Conservation (phyloP, 345 rosid genomes). For the Toxicodendron radicans region DNA sequence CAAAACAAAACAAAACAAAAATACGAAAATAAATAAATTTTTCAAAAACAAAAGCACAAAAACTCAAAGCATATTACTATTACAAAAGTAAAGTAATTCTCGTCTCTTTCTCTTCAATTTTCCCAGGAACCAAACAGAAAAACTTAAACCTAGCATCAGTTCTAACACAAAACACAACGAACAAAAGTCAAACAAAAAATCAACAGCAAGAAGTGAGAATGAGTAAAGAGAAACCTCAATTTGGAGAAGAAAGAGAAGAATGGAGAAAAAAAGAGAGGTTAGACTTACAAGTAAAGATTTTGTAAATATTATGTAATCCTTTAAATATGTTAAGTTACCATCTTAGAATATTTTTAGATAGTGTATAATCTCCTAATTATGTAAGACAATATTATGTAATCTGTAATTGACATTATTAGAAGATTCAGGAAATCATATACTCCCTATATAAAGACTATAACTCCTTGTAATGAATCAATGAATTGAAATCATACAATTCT, state of each 20-base stretch:
- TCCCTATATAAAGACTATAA: no score
- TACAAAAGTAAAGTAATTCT: not conserved
- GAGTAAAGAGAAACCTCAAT: slow-evolving; percentile 7
- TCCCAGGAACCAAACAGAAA: not conserved
- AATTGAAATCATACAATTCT: no score
- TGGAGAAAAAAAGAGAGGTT: not conserved
- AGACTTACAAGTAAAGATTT: slow-evolving; percentile 10
- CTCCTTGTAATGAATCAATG: no score
- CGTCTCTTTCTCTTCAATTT: not conserved
- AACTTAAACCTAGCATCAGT: not conserved
- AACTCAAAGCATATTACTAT: not conserved
- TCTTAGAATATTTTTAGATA: no score
- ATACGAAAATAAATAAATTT: not conserved
- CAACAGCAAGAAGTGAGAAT: not conserved
- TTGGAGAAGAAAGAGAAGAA: not conserved
- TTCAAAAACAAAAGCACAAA: not conserved
- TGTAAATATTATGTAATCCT: no score
- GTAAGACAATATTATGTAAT: no score
- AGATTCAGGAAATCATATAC: no score
- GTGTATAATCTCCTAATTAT: no score
- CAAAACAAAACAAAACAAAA: no score
- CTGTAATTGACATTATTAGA: no score
- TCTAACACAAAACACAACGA: not conserved
- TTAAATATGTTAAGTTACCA: no score
- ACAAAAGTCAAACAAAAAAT: not conserved